Base-by-base conservation (phyloP, 371 early-diverging fungal species). In the Syncephalastrum racemosum region DNA sequence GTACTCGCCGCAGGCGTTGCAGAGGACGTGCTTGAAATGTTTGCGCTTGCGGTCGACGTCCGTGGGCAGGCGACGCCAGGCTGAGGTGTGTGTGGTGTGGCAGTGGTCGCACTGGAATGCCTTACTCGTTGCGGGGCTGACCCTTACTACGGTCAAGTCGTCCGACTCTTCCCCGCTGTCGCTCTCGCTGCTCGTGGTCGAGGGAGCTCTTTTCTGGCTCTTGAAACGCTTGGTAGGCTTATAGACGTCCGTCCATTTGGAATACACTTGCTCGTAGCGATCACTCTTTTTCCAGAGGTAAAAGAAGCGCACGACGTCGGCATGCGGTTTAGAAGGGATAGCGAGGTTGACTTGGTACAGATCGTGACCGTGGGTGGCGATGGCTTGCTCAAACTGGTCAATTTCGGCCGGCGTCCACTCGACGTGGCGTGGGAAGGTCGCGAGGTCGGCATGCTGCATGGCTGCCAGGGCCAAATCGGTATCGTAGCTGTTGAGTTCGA, bases 221-320 rank as follows among this genome's bases (percentile, higher is more conserved):
- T 81, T 77, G 63, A 82, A 75, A 45, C 64, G 67, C 68, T 82
- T 80, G 59, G 83, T 75, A 19, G 90, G 90, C 19, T 82, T 69
- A 60, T 83, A 82, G 39, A 85, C 79, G 46, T 81, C 82, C 50
- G 89, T 88, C 73, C 85, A 90, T 48, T 86, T 79, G 1, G 84
- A 81, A 65, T 90, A 90, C 1, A 86, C 83, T 3, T 81, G 73
- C 40, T 81, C 81, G 57, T 88, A 90, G 0, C 85, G 77, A 45
- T 81, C 79, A 0, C 87, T 79, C 56, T 90, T 90, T 60, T 90
- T 90, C 88, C 88, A 89, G 39, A 71, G 68, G 47, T 89, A 90
- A 67, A 88, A 90, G 60, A 68, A 89, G 0, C 81, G 78, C 0
- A 90, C 87, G 50, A 88, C 70, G 24, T 86, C 87, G 8, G 76